Base-by-base conservation (phyloP, 2,329 filamentous ascomycete genomes). In the Ceratocystis huliohia region DNA sequence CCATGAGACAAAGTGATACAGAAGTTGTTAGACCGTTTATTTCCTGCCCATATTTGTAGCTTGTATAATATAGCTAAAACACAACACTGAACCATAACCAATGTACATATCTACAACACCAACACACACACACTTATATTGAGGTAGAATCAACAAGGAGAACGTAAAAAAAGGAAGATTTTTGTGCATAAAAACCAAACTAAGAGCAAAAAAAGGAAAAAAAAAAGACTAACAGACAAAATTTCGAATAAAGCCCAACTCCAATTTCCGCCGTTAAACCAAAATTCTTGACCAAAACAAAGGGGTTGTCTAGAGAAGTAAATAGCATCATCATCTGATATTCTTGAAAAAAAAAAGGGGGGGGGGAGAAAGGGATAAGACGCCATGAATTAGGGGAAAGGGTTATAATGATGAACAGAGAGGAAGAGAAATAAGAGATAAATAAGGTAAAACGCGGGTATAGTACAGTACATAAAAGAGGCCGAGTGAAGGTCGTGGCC, bases 201-300 rank as follows among this genome's bases (percentile, higher is more conserved):
- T 28, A 33, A 64, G n/a, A n/a, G 37, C 10, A 64, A 33, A 4
- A 53, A 44, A 63, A 28, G 15, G 28, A 50, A 46, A 6, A 28
- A n/a, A 22, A n/a, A 5, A 64, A 48, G 6, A 37, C 7, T 6
- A 22, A 56, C 13, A 13, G 13, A 13, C 37, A 41, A 41, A 41
- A 41, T 41, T 41, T 41, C 37, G 37, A 41, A 41, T 17, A 8
- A 59, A 59, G 28, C 56, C 56, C 28, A 59, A 59, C 56, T 59
- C 56, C 56, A n/a, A 8, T 59, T 33, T 59, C 56, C 30, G 28
- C 56, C 56, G 56, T 59, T 3, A 59, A 59, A 59, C 56, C 56
- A 30, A 59, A 59, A 59, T 59, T 13, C 30, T 37, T n/a, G 33
- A 22, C 56, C 56, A 33, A 37, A 41, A 41, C 13, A 13, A 15